phyloP scores from a whole-genome alignment of 2,329 filamentous ascomycete species.

The Arthrobotrys sinensis region DNA sequence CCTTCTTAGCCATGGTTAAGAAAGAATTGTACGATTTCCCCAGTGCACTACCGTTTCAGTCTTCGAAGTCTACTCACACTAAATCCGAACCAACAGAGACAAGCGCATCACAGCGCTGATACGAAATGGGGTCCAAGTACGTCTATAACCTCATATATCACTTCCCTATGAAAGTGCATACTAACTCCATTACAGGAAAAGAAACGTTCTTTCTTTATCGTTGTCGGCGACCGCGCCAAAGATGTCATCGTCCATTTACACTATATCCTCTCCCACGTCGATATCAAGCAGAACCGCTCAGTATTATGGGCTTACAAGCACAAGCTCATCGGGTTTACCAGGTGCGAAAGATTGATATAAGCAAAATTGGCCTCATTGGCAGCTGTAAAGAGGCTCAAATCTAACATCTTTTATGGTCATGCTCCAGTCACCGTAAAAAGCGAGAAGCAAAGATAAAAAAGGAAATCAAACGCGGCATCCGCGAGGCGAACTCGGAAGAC shows the following conservation, averaged over 20 bases:
- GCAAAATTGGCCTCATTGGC: not conserved
- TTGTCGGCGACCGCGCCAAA: conserved; percentile 93
- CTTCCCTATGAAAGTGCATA: not conserved
- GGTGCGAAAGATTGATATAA: conserved; percentile 67
- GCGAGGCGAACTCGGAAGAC: conserved; percentile 92
- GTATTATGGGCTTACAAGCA: conserved; percentile 99
- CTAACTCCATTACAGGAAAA: conserved; percentile 74
- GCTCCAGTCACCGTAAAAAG: conserved; percentile 90
- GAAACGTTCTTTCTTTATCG: conserved; percentile 97
- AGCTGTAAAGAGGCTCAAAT: conserved; percentile 11
- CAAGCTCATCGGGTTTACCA: conserved; percentile 93
- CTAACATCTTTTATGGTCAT: not conserved
- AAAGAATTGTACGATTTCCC: conserved; percentile 64
- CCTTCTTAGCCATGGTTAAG: conserved; percentile 63
- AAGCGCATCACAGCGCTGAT: conserved; percentile 92
- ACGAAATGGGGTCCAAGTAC: conserved; percentile 82
- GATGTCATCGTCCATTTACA: conserved; percentile 97
- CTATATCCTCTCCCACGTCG: conserved; percentile 90
- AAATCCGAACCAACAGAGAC: conserved; percentile 73
- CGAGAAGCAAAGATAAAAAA: conserved; percentile 98
- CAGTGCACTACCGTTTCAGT: not conserved
- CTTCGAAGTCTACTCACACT: conserved; percentile 34
- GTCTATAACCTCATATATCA: conserved; percentile 4
- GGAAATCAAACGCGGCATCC: conserved; percentile 93
- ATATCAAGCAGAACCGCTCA: conserved; percentile 95